Percentiles rank a stretch among this genome's conserved stretches.
Evolutionary conservation across 768 basidiomycete genomes (phyloP).

Genomic region (Lentinula boryana): DNA sequence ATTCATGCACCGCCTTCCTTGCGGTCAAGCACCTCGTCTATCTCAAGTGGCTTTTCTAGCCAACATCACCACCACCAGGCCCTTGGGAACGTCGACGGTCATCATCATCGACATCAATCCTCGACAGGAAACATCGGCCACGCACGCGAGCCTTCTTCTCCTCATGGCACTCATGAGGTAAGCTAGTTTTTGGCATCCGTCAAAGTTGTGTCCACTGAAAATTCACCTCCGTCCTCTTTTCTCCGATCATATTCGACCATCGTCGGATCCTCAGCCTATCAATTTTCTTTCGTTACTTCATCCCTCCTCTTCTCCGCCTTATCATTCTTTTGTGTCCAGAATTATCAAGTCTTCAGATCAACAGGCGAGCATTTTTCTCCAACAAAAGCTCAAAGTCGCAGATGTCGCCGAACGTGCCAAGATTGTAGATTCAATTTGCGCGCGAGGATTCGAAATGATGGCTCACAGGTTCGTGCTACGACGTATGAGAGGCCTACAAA

Average conservation of each 20-base stretch:
- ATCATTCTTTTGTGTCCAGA: constrained; percentile 73
- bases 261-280: constrained; percentile 53
- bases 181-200: constrained; percentile 10
- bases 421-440: constrained; percentile 83
- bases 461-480: constrained; percentile 50
- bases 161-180: constrained; percentile 42
- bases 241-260: constrained; percentile 10
- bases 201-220: not conserved
- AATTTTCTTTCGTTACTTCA: constrained; percentile 84
- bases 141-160: not conserved
- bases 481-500: not conserved
- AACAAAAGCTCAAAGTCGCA: constrained; percentile 87
- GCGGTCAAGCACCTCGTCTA: not conserved
- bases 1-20: constrained; percentile 5
- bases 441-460: constrained; percentile 89
- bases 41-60: not conserved
- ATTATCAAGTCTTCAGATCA: constrained; percentile 90
- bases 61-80: constrained; percentile 3
- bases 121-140: not conserved
- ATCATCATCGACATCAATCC: constrained; percentile 4
- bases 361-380: constrained; percentile 85
- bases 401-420: constrained; percentile 71
- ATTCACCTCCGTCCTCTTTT: constrained; percentile 7
- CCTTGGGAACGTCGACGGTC: not conserved
- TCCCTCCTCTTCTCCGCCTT: constrained; percentile 81